These are phyloP conservation scores for Thermothelomyces thermophilus DNA, from an alignment of 2,329 filamentous ascomycete species.

Conservation along the genomic window DNA sequence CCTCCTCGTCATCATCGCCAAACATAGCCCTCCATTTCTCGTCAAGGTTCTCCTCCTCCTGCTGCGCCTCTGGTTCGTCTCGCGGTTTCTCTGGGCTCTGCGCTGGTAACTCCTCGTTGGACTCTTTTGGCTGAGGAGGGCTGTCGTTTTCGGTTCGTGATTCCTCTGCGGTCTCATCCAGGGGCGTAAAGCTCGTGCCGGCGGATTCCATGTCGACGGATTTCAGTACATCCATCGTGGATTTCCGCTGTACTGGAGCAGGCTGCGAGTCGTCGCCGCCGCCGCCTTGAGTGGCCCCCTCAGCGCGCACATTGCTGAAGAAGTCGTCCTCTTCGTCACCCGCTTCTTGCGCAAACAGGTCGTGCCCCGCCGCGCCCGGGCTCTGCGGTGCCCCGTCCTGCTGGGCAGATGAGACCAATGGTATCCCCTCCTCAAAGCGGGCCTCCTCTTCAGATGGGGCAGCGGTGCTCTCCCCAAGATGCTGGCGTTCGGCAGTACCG, in stretches of 20 bases:
- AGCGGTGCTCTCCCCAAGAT: slow-evolving; percentile 39
- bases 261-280: slow-evolving; percentile 26
- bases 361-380: slow-evolving; percentile 1
- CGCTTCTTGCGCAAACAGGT: slow-evolving; percentile 36
- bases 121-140: background rate
- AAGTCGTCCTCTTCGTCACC: slow-evolving; percentile 53
- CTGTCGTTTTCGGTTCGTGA: slow-evolving; percentile 16
- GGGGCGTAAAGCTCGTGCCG: slow-evolving; percentile 28
- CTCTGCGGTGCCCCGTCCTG: slow-evolving; percentile 15
- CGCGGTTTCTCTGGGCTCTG: slow-evolving; percentile 10
- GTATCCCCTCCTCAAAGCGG: slow-evolving; percentile 64
- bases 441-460: slow-evolving; percentile 43
- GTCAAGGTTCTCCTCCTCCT: slow-evolving; percentile 56
- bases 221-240: slow-evolving; percentile 59
- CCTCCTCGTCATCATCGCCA: slow-evolving; percentile 63
- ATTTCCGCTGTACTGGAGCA: slow-evolving; percentile 55
- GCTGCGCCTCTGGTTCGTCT: slow-evolving; percentile 24
- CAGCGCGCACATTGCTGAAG: slow-evolving; percentile 46
- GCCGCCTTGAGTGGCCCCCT: slow-evolving; percentile 27
- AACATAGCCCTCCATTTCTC: slow-evolving; percentile 81
- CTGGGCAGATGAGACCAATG: slow-evolving; percentile 45
- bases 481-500: slow-evolving; percentile 29
- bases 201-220: slow-evolving; percentile 36
- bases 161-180: slow-evolving; percentile 26
- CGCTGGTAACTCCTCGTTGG: background rate